phyloP scores from a whole-genome alignment of 768 basidiomycete species.

The Neoboletus magnificus region DNA sequence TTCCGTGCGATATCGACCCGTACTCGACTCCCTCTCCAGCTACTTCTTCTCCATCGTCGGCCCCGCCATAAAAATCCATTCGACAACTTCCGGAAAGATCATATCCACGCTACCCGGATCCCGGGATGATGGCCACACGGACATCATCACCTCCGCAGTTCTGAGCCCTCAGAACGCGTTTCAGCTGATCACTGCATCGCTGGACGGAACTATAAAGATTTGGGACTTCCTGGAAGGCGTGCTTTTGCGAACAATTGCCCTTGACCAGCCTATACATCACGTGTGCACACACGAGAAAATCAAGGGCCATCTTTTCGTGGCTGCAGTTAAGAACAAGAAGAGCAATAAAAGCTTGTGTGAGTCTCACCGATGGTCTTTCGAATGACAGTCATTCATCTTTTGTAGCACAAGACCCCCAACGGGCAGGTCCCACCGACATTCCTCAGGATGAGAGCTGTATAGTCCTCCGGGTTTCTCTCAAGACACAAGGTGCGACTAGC shows the following conservation, averaged over 20 bases:
- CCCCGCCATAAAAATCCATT: slow-evolving; percentile 81
- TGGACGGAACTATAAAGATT: slow-evolving; percentile 79
- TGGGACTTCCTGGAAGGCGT: slow-evolving; percentile 93
- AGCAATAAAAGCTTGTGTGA: slow-evolving; percentile 33
- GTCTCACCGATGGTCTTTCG: not conserved
- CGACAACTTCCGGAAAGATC: slow-evolving; percentile 71
- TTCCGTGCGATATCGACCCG: slow-evolving; percentile 9
- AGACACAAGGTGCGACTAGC: slow-evolving; percentile 33
- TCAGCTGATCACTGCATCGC: slow-evolving; percentile 82
- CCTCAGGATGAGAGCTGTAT: slow-evolving; percentile 44
- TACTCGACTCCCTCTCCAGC: slow-evolving; percentile 37
- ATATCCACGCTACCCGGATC: slow-evolving; percentile 77
- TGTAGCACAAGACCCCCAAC: slow-evolving; percentile 8
- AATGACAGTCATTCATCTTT: not conserved
- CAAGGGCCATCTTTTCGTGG: slow-evolving; percentile 68
- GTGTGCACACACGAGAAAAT: slow-evolving; percentile 69
- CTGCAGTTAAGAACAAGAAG: slow-evolving; percentile 51
- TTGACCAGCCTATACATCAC: slow-evolving; percentile 66
- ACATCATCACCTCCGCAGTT: slow-evolving; percentile 66
- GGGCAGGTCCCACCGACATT: not conserved
- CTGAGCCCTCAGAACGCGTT: slow-evolving; percentile 84
- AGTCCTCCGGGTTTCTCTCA: slow-evolving; percentile 63
- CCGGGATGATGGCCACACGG: slow-evolving; percentile 38
- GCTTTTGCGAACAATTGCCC: slow-evolving; percentile 68
- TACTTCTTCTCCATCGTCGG: slow-evolving; percentile 89